Base-by-base conservation (phyloP, 1,139 yeast species). In the Protomyces pachydermus region DNA sequence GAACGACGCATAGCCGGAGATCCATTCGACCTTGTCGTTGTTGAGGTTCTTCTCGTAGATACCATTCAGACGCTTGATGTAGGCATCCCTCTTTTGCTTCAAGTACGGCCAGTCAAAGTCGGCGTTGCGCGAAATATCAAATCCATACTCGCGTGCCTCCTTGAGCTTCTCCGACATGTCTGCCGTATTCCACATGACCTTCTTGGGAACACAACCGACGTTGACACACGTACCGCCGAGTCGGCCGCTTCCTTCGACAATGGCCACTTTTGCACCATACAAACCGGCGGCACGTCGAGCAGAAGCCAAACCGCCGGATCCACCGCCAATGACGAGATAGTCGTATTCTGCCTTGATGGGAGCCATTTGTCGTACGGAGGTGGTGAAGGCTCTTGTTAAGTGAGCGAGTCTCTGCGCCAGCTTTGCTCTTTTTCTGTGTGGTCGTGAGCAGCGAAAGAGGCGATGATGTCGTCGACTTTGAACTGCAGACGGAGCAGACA, bases 221-320 rank as follows among this genome's bases (percentile, higher is more conserved):
- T 95, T 95, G 69, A 95, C 99, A 82, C 99, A 93, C 56, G 99
- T 95, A 52, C 99, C 99, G 65, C 98, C 98, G 76, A 95, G 81
- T 66, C 79, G 84, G 38, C 76, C 74, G 66, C 85, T 83, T 50
- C 89, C 84, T 76, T 93, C 98, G 66, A 93, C 81, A 50, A 93
- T 74, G 68, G 91, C 80, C 1, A 95, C 87, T 70, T 90, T 89
- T 38, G 95, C 96, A 34, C 98, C 98, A 71, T 91, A 85, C 14
- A 66, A 65, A 56, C 86, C 83, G 60, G 98, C 96, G 12, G 98
- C 98, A 72, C 98, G 84, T 75, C 99, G 85, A 23, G 97, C 96
- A 28, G 96, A 87, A 20, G 98, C 97, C 56, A 93, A 97, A 70
- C 99, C 99, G 61, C 98, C 99, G 50, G 97, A 90, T n/a, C 99